A percentile compares a stretch with the other conserved stretches of the same genome.
Conservation (phyloP, 2,329 filamentous ascomycete genomes). For the Parascedosporium putredinis region DNA sequence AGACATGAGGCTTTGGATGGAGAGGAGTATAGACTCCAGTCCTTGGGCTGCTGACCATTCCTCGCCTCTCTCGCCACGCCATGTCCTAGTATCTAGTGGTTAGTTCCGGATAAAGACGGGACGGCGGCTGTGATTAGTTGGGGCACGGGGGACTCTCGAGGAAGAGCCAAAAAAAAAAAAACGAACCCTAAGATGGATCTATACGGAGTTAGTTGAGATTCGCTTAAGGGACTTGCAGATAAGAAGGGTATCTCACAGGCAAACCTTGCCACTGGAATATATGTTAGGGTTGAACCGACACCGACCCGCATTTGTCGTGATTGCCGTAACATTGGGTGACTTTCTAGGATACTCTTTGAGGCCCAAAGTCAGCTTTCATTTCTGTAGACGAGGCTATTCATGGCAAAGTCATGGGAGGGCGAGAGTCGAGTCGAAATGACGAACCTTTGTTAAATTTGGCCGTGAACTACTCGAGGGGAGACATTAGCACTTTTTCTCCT, state of each 20-base stretch:
- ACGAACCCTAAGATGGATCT: conserved; percentile 78
- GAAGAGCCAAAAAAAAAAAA: background rate
- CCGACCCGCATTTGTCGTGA: conserved; percentile 80
- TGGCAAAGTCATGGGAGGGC: too few species aligned
- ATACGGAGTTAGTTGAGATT: conserved; percentile 9
- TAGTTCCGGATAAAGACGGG: conserved; percentile 3
- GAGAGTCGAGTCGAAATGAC: background rate
- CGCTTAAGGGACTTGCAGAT: conserved; percentile 8
- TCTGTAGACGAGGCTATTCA: too few species aligned
- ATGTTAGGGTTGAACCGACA: conserved; percentile 97
- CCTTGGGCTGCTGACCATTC: conserved; percentile 96
- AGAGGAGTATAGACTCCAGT: conserved; percentile 85
- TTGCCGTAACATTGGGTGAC: conserved; percentile 50
- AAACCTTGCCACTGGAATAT: conserved; percentile 84
- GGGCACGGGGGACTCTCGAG: background rate
- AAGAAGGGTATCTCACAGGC: conserved; percentile 51
- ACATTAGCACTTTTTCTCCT: too few species aligned
- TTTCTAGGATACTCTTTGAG: conserved; percentile 70
- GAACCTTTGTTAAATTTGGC: conserved; percentile 68
- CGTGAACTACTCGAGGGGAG: conserved; percentile 48
- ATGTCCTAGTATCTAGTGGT: conserved; percentile 54
- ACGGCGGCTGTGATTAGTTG: background rate
- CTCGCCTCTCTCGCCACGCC: conserved; percentile 81
- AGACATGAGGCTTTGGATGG: conserved; percentile 94
- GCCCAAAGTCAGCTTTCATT: too few species aligned